Evolutionary conservation across 768 basidiomycete species (phyloP).

Genomic region (Tremella mesenterica): DNA sequence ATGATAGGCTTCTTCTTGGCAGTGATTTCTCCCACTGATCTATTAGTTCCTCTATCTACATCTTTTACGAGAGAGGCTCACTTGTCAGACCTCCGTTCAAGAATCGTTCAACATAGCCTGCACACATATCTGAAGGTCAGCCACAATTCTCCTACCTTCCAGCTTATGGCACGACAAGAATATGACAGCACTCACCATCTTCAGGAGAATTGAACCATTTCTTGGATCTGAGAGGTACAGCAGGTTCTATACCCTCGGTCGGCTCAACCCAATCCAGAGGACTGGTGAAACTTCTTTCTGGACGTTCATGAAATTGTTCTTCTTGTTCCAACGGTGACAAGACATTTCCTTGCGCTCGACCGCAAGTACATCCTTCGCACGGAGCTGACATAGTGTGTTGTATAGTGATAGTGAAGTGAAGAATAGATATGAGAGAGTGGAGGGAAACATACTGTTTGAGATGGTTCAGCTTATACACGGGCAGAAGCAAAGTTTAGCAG

Average conservation of each 20-base stretch:
- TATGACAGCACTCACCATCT: conserved; percentile 24
- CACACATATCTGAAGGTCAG: conserved; percentile 26
- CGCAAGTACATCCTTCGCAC: conserved; percentile 29
- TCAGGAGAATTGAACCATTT: conserved; percentile 35
- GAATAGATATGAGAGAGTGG: background rate
- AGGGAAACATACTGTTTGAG: background rate
- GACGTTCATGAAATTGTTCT: background rate
- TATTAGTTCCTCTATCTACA: background rate
- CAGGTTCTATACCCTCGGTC: conserved; percentile 30
- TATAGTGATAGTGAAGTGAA: background rate
- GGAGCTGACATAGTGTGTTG: background rate
- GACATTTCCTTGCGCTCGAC: conserved; percentile 12
- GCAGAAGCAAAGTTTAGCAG: no score
- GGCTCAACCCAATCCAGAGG: conserved; percentile 21
- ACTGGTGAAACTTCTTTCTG: conserved; percentile 24
- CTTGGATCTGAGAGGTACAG: conserved; percentile 33
- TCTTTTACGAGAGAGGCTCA: conserved; percentile 1
- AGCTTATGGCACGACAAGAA: background rate
- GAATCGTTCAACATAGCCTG: conserved; percentile 32
- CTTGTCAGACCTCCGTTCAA: conserved; percentile 30
- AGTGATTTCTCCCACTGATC: conserved; percentile 14
- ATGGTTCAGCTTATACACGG: no score
- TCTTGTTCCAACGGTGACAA: conserved; percentile 5
- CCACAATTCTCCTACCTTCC: background rate
- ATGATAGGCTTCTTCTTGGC: conserved; percentile 30